Percentiles rank a stretch among this genome's conserved stretches.
These are phyloP conservation scores for Paraconiothyrium sp. DNA, from an alignment of 2,329 filamentous ascomycete genomes.

Conservation along the genomic window DNA sequence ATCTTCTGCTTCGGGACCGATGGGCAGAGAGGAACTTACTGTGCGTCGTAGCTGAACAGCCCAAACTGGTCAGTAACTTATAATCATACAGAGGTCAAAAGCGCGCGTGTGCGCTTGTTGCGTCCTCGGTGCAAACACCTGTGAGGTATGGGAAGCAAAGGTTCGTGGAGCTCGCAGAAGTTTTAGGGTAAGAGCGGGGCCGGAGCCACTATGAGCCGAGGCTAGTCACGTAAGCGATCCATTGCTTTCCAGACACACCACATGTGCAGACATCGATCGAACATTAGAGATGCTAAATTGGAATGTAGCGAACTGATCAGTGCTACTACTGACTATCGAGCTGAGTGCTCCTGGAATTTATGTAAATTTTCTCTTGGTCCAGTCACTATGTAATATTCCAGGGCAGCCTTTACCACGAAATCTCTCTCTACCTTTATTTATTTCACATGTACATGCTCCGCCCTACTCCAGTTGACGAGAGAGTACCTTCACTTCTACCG, in stretches of 20 bases:
- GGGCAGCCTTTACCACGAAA: no score
- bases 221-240: conserved; percentile 10
- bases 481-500: no score
- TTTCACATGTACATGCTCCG: no score
- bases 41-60: conserved; percentile 6
- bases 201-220: conserved; percentile 11
- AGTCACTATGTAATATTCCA: no score
- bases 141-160: conserved; percentile 4
- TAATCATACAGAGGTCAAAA: background rate
- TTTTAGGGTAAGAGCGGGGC: conserved; percentile 9
- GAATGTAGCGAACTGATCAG: no score
- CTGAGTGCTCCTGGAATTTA: no score
- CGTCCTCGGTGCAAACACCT: conserved; percentile 1
- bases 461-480: no score
- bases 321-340: no score
- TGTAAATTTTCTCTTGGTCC: no score
- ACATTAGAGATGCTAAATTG: no score
- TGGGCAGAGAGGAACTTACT: conserved; percentile 17
- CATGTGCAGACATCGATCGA: background rate
- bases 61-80: conserved; percentile 1
- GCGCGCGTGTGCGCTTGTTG: conserved; percentile 17
- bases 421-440: no score
- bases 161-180: conserved; percentile 1
- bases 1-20: conserved; percentile 52
- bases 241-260: background rate